Base-by-base conservation (phyloP, 2,329 filamentous ascomycete genomes). In the Corynespora cassiicola region DNA sequence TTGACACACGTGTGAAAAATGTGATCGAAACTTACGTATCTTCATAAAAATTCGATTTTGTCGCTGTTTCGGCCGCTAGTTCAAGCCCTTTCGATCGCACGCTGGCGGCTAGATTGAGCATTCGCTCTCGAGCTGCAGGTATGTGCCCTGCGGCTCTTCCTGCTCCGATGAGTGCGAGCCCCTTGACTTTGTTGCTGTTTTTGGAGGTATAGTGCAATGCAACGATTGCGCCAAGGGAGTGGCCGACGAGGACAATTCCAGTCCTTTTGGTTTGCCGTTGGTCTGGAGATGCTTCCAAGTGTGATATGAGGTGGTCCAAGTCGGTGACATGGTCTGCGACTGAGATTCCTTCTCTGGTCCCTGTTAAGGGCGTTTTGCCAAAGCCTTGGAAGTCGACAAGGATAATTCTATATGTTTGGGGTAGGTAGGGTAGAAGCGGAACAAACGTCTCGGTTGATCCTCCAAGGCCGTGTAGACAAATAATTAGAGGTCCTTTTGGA, bases 91-190 rank as follows among this genome's bases (percentile, higher is more conserved):
- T 29, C 15, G 21, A 9, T 9, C 44, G 42, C 9, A 39, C 35
- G 11, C 26, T 17, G 5, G 27, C 23, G 4, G 44, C 39, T 10
- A 40, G 26, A 31, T 43, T 39, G 6, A 31, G 31, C 44, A 47
- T 47, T 9, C 44, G 39, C 28, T 40, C 27, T 7, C 31, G 26
- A 1, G 22, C 39, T 11, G 44, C 44, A 4, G 39, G 15, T 16
- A 47, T 40, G 25, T 39, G 34, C 7, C 33, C 34, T n/a, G 34
- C 34, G 14, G 42, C 30, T 21, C 31, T 24, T 12, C 35, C 39
- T 1, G 30, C 20, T 17, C 38, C 30, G 7, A 46, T 22, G 2
- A 46, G 24, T 17, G 21, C 8, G 26, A 40, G 36, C 11, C 43
- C 39, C 3, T 18, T 26, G 18, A 29, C 21, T 5, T n/a, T 23